These are phyloP conservation scores for Pseudopyricularia javanii DNA, from an alignment of 2,329 filamentous ascomycete species.

Conservation along the genomic window DNA sequence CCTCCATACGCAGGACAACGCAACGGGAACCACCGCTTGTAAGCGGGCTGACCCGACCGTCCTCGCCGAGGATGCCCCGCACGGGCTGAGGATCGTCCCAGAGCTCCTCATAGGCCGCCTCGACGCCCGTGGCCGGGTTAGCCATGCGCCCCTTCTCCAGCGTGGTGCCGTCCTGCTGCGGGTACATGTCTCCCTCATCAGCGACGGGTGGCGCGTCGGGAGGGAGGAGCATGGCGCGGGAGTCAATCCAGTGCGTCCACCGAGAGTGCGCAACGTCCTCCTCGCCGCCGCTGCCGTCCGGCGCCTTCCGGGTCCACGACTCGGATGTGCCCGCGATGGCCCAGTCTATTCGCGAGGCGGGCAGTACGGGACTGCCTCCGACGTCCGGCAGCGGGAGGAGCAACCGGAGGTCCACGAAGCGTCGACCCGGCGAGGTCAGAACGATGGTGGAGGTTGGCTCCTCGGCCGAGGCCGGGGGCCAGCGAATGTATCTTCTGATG, in stretches of 20 bases:
- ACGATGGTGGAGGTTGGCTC: constrained; percentile 56
- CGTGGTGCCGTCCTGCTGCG: constrained; percentile 22
- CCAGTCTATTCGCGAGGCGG: constrained; percentile 42
- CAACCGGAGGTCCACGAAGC: constrained; percentile 52
- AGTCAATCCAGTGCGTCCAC: constrained; percentile 52
- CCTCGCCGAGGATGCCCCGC: background rate
- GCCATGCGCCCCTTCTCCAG: constrained; percentile 49
- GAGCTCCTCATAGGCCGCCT: constrained; percentile 52
- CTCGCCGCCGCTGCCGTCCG: constrained; percentile 13
- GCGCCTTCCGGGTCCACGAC: constrained; percentile 14
- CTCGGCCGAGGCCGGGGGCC: constrained; percentile 34
- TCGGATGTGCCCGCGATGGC: constrained; percentile 47
- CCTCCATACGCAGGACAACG: constrained; percentile 27
- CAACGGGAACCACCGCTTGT: constrained; percentile 10
- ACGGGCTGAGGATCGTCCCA: constrained; percentile 34
- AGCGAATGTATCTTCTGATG: constrained; percentile 44
- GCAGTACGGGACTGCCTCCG: background rate
- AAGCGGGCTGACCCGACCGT: background rate
- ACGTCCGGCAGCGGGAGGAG: constrained; percentile 11
- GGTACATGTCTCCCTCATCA: constrained; percentile 47
- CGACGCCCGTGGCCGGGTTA: constrained; percentile 38
- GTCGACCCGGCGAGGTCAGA: constrained; percentile 42
- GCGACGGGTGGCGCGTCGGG: constrained; percentile 14
- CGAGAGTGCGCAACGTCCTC: constrained; percentile 19
- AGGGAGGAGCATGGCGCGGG: constrained; percentile 20